Base-by-base conservation (phyloP, 164 flowering plant species). In the Vitis cinerea region DNA sequence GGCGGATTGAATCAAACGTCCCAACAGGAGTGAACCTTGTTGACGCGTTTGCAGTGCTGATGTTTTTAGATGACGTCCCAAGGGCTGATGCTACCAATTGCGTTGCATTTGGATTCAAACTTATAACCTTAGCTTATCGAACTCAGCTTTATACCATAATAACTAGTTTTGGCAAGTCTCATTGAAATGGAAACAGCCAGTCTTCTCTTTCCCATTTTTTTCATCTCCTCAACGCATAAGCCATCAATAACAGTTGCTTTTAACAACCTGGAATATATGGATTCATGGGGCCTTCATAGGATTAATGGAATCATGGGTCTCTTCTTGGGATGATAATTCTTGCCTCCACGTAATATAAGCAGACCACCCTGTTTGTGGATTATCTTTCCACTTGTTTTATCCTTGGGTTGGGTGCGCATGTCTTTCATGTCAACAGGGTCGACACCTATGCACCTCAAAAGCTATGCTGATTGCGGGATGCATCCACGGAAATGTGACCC, bases 261-360 rank as follows among this genome's bases (percentile, higher is more conserved):
- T 63, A 95, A 86, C 71, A 92, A 80, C 83, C 83, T 87, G 71
- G 98, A 97, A 79, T 91, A 94, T 52, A 93, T 67, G 16, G 99
- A 98, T 54, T 91, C 98, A 17, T 89, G 94, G 70, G 99, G 99
- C 72, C 81, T 91, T 98, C 99, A 94, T 77, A 94, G 47, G 97
- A 94, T 94, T 29, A 92, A 66, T 49, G 99, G 99, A 68, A 94
- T 86, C 44, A 78, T 80, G 69, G 93, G 97, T 75, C 93, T 83
- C 75, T 83, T 86, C 78, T 86, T 91, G 66, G 86, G 87, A 63
- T 79, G 73, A 80, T 90, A 95, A 68, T 90, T 77, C 75, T 98
- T 78, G 66, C 99, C 99, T 83, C 99, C 86, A 67, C 87, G 91
- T 70, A 95, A 67, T 10, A 95, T 77, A 71, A 95, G 76, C 16